Evolutionary conservation across 371 early-diverging fungal species (phyloP), one percentile per base, ranked within the genome.

Genomic region (Mucor plumbeus): DNA sequence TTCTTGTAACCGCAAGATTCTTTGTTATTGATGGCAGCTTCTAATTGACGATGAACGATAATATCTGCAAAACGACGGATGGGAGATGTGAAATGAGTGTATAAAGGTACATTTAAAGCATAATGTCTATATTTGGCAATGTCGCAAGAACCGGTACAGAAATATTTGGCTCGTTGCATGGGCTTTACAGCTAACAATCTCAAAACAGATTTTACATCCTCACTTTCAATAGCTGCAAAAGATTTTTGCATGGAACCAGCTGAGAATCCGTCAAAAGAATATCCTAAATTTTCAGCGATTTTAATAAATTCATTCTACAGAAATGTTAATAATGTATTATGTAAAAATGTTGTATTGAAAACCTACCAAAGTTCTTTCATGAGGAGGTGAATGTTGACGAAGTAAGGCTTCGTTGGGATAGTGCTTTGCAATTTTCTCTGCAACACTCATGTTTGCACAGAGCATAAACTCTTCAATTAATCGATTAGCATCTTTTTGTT

Each of bases 401-500:
- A 99, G 84, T 68, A 99, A 79, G 1, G 99, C 94, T 48, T 91
- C 88, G 19, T 96, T 94, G 0, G 98, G 98, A 79, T 93, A 96
- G 59, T 85, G 75, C 36, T 86, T 78, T 67, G 87, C 88, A 38
- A 99, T 97, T 71, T 94, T 91, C 70, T 90, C 84, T 1, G 99
- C 99, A 0, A 99, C 99, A 62, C 92, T 91, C 72, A 97, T 97
- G 75, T 99, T 99, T 43, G 99, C 99, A 19, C 99, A 87, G 57
- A 99, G 82, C 99, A 99, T 99, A 71, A 99, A 98, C 81, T 99
- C 99, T 77, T 99, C 99, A 47, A 99, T 95, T 11, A 99, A 83
- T 3, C 91, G 89, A 74, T 99, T 97, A 14, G 98, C 93, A 62
- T 97, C 97, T 78, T 96, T 94, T 53, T 91, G 77, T 60, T 92